Percentiles rank a stretch among this genome's conserved stretches.
phyloP scores from a whole-genome alignment of 768 basidiomycete species.

The Dioszegia aurantiaca region DNA sequence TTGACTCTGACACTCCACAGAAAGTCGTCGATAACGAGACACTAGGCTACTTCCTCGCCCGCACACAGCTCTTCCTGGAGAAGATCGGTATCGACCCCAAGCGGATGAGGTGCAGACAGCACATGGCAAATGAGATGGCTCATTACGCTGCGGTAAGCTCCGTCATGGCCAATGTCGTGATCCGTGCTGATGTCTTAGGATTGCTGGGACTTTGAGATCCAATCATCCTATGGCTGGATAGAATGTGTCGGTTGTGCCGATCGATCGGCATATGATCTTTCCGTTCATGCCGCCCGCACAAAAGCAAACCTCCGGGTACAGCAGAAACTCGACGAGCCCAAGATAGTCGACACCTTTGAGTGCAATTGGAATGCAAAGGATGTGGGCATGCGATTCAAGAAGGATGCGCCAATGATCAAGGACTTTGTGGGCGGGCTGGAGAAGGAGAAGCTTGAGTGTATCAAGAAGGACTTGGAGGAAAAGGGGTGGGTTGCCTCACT shows the following conservation, averaged over 20 bases:
- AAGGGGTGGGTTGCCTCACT: conserved; percentile 57
- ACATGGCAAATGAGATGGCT: conserved; percentile 99
- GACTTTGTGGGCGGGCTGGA: conserved; percentile 65
- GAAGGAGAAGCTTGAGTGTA: conserved; percentile 62
- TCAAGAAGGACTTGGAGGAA: conserved; percentile 65
- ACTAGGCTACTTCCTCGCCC: conserved; percentile 91
- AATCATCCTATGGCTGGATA: conserved; percentile 89
- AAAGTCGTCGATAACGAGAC: conserved; percentile 94
- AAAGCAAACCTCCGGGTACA: conserved; percentile 81
- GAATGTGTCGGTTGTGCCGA: conserved; percentile 99
- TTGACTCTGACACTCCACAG: conserved; percentile 25
- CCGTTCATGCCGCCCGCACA: conserved; percentile 80
- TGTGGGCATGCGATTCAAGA: conserved; percentile 84
- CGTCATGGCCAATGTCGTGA: neutral
- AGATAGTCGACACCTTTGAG: conserved; percentile 74
- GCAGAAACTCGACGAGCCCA: conserved; percentile 78
- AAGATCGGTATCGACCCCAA: conserved; percentile 84
- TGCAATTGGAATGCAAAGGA: conserved; percentile 81
- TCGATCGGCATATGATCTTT: conserved; percentile 92
- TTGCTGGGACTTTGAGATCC: conserved; percentile 99
- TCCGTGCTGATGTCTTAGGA: conserved; percentile 54
- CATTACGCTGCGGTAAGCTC: conserved; percentile 75
- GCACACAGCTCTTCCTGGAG: conserved; percentile 82
- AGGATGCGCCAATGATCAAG: conserved; percentile 61
- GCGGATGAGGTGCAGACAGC: conserved; percentile 89